Conservation (phyloP, 2,329 filamentous ascomycete species). For the Diaporthe nobilis region DNA sequence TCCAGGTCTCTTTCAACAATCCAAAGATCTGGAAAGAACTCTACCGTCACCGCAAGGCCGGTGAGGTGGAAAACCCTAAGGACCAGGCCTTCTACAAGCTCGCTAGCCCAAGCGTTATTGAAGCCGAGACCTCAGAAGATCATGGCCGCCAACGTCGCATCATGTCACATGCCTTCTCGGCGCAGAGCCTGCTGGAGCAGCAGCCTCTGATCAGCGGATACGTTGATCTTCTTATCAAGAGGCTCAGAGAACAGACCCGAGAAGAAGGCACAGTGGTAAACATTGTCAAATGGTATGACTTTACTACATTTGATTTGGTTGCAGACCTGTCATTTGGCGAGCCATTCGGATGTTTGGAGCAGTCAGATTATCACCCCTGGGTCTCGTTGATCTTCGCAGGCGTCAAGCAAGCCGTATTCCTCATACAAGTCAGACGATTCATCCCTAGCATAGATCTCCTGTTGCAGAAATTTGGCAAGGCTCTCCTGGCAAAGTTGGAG, state of each 20-base stretch:
- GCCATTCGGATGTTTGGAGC: slow-evolving; percentile 31
- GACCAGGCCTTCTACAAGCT: slow-evolving; percentile 20
- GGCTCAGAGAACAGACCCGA: slow-evolving; percentile 46
- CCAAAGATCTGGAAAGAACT: slow-evolving; percentile 18
- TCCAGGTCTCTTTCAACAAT: slow-evolving; percentile 8
- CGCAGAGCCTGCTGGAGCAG: slow-evolving; percentile 29
- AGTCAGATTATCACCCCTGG: slow-evolving; percentile 34
- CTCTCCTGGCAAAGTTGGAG: neutral
- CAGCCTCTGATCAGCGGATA: slow-evolving; percentile 29
- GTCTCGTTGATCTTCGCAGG: slow-evolving; percentile 21
- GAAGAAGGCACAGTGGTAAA: slow-evolving; percentile 41
- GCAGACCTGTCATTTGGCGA: slow-evolving; percentile 41
- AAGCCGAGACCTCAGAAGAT: slow-evolving; percentile 2
- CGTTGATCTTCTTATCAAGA: slow-evolving; percentile 42
- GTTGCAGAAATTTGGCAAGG: neutral
- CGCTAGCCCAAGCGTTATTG: neutral
- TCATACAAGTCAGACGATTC: slow-evolving; percentile 8
- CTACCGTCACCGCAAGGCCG: slow-evolving; percentile 31
- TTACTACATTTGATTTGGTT: slow-evolving; percentile 47
- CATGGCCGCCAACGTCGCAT: slow-evolving; percentile 31
- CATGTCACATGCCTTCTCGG: slow-evolving; percentile 34
- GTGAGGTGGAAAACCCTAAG: slow-evolving; percentile 7
- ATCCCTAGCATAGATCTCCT: slow-evolving; percentile 4
- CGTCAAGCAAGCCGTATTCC: slow-evolving; percentile 1
- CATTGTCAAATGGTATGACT: slow-evolving; percentile 49